Evolutionary conservation across 176 grass and related monocot genomes (phyloP), one percentile per base, ranked within the genome.

Genomic region (Zea mays): DNA sequence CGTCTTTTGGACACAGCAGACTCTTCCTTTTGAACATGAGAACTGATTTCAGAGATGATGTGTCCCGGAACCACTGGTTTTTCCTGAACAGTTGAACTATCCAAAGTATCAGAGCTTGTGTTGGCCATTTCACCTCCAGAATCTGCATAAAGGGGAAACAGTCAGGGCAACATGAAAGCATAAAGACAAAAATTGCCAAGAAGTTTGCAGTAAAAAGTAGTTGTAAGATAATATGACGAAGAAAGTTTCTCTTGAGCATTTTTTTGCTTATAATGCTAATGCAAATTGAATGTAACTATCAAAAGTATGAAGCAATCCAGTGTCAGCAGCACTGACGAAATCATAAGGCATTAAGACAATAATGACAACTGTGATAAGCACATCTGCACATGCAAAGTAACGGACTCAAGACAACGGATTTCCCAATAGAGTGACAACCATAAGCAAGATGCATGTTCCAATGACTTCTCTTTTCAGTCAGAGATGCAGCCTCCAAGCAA

Each of bases 61-160:
- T 56, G 15, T 48, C 15, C 65, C 21, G 54, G 4, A 73, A 61
- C 60, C 37, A 45, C 33, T 58, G 38, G 34, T 77, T 34, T 16
- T 69, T 78, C 50, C 63, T 79, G 82, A 69, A 12, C 8, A 13
- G 62, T 62, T 57, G 86, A 86, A 71, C 69, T 80, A 79, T 84
- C 80, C 19, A 60, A 66, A 60, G 67, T 78, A 67, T 83, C 61
- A 41, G 88, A 73, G 40, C 62, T 76, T 82, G 67, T 59, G 65
- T 74, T 67, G 77, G 38, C 10, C 77, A 67, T 76, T 87, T 85
- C 88, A 72, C 79, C 84, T 77, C 65, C 81, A 79, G 84, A 85
- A 88, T 85, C 88, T 85, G 75, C 46, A 89, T 76, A 63, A 71
- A 0, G 62, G 1, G 47, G 68, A 34, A 67, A 44, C 12, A 27